Base-by-base conservation (phyloP, 352 stramenopile species). In the Phytopythium delawarense region DNA sequence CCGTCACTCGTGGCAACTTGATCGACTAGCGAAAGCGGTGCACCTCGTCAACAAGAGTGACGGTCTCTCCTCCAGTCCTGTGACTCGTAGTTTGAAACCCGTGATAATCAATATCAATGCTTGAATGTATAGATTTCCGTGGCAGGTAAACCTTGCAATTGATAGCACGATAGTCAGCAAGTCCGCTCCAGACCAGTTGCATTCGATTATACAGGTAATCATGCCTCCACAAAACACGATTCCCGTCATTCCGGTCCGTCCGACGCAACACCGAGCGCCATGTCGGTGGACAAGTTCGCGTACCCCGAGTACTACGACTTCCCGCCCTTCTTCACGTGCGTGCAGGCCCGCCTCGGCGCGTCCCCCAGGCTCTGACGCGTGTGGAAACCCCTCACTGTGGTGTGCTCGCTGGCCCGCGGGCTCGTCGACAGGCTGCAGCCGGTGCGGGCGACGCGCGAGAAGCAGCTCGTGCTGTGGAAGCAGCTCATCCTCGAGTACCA, bases 291-390 rank as follows among this genome's bases (percentile, higher is more conserved):
- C 67, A 86, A 88, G 60, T 94, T 92, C 69, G 74, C 76, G 57
- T 94, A 92, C 69, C 86, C 86, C 5, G 86, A 94, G 65, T 92
- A 92, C 69, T 92, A 92, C 75, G 75, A 92, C 66, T 94, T 94
- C 59, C 86, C 86, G 32, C 86, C 86, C 20, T 94, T 94, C 65
- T 94, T 93, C 71, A 94, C 86, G 78, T 89, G 62, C 64, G 71
- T 68, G 0, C 28, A 4, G 21, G 28, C 16, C 15, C 48, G 6
- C 30, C 23, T 42, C 15, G 16, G 39, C 1, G 0, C 39, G 13
- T 48, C 42, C 15, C 34, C 11, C 34, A 8, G 35, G 9, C 5
- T 15, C 35, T 40, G 35, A 40, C 35, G 35, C 28, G 28, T 32
- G 28, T 32, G 28, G 28, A 32, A 32, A 4, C 28, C 28, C 28